These are phyloP conservation scores for Rubia tinctorum DNA, from an alignment of 305 asterid species.

Conservation along the genomic window DNA sequence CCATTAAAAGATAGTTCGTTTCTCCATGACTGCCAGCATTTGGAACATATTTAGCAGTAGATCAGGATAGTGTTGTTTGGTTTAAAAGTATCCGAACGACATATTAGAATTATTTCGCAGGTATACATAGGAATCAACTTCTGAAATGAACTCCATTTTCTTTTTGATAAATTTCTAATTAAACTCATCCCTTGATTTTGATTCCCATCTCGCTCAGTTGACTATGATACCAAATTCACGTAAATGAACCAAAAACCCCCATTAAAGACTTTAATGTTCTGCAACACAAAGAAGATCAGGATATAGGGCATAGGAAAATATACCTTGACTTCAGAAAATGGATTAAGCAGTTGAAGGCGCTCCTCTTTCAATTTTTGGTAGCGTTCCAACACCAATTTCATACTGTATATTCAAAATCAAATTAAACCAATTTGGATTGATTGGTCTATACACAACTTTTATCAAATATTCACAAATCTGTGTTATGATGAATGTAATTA, in stretches of 20 bases:
- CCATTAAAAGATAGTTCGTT: constrained; percentile 46
- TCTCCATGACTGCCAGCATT: constrained; percentile 16
- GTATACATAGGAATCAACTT: not conserved
- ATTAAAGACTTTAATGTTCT: no score
- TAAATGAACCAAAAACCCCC: no score
- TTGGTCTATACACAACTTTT: no score
- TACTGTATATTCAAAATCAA: constrained; percentile 27
- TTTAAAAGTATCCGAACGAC: no score
- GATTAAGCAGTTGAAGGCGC: constrained; percentile 34
- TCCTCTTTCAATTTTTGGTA: constrained; percentile 49
- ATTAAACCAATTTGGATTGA: not conserved
- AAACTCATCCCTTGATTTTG: no score
- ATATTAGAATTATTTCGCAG: not conserved
- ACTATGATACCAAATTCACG: no score
- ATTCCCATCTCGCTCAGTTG: no score
- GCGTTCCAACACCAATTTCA: constrained; percentile 52
- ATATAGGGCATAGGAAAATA: constrained; percentile 1
- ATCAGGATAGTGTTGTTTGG: not conserved
- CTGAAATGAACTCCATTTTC: not conserved
- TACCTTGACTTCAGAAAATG: constrained; percentile 57
- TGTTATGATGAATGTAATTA: no score
- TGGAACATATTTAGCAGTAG: constrained; percentile 1
- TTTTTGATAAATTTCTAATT: no score
- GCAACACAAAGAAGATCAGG: not conserved
- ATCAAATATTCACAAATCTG: no score